A percentile compares a stretch with the other conserved stretches of the same genome.
Conservation (phyloP, 148 eudicot species). For the Polygonum aviculare region DNA sequence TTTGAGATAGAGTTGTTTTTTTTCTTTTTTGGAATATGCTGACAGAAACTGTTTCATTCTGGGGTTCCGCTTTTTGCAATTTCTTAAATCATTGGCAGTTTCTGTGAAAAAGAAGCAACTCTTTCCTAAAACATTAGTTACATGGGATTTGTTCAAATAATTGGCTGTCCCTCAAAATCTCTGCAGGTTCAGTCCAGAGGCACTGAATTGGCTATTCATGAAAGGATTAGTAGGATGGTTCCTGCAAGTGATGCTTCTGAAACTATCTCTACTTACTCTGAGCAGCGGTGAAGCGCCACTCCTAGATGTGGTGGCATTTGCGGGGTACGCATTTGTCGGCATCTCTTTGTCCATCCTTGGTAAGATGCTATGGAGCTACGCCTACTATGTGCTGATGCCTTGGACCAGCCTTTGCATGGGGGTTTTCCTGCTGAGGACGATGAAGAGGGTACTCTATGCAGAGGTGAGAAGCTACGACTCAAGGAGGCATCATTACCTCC, state of each 20-base stretch:
- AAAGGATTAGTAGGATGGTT: conserved; percentile 46
- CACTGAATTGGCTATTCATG: conserved; percentile 35
- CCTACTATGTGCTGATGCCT: conserved; percentile 50
- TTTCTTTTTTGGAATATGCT: neutral
- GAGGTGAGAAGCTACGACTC: conserved; percentile 70
- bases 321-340: conserved; percentile 66
- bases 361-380: conserved; percentile 35
- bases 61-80: neutral
- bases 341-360: conserved; percentile 54
- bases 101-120: no score
- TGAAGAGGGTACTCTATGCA: conserved; percentile 67
- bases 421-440: conserved; percentile 64
- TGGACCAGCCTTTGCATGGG: conserved; percentile 76
- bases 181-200: conserved; percentile 36
- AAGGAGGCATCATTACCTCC: conserved; percentile 53
- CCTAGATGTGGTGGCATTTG: conserved; percentile 68
- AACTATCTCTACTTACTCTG: conserved; percentile 53
- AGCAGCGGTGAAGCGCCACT: conserved; percentile 73
- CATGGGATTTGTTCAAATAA: no score
- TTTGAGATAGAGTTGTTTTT: neutral
- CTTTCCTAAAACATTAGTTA: neutral
- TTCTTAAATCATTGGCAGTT: neutral
- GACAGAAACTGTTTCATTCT: neutral
- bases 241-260: conserved; percentile 42
- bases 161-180: neutral